Evolutionary conservation across 2,329 filamentous ascomycete species (phyloP), one percentile per base, ranked within the genome.

Genomic region (Colletotrichum graminicola): DNA sequence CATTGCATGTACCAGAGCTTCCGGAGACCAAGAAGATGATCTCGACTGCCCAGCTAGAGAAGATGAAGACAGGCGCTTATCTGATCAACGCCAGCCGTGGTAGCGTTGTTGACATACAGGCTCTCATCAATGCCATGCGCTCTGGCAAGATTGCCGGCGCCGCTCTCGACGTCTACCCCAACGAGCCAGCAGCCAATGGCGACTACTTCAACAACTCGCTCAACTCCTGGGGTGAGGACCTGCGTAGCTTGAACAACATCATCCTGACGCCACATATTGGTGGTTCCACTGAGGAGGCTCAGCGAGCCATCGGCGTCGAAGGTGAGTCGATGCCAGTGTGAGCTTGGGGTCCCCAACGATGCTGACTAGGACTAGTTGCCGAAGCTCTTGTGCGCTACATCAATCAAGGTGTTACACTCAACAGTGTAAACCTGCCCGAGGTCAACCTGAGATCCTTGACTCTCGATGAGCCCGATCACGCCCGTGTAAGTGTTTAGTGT

Each of bases 191-290:
- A 62, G 94, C 92, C 75, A 99, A 99, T 80, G 96, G 96, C 70
- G 93, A 97, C 79, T 97, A 97, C 83, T 99, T 99, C 86, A 95
- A 90, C 82, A 92, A 89, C 80, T 86, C 89, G 59, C 87, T 99
- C 71, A 97, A 97, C 83, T 75, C 83, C 12, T 99, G 94, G 94
- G 92, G 90, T 36, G 91, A 95, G 78, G 95, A 98, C 73, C 89
- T 99, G 59, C 90, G 94, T 65, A 88, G 88, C 63, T 85, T 98
- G 72, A 96, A 92, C 83, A 99, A 99, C 84, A 86, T 99, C 75
- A 97, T 99, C 76, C 87, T 99, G 61, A 97, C 95, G 1, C 96
- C 96, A 29, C 96, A 99, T 81, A 98, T 99, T 78, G 96, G 96
- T 76, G 96, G 96, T 67, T 97, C 94, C 82, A 99, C 96, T 0